These are phyloP conservation scores for Fennellomyces sp. DNA, from an alignment of 371 early-diverging fungal species.

Conservation along the genomic window DNA sequence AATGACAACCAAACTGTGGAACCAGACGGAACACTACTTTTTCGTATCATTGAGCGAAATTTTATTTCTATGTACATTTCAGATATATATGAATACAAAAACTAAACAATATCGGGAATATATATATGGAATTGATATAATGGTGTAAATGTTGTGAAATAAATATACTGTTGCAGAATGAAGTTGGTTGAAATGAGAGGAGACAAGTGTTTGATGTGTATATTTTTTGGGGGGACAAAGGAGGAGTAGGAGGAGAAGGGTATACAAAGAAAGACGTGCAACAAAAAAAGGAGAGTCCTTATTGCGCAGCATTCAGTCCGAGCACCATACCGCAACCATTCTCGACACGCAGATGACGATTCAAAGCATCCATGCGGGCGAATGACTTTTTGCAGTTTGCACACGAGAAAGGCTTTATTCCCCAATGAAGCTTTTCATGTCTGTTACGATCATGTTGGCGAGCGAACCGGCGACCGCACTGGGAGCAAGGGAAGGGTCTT, in stretches of 20 bases:
- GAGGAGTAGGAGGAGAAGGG: background rate
- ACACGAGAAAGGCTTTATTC: conserved; percentile 61
- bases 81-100: background rate
- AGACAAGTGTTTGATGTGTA: background rate
- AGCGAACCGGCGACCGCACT: conserved; percentile 54
- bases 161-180: background rate
- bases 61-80: conserved; percentile 4
- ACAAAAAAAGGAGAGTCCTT: too few species aligned
- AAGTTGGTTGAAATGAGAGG: background rate
- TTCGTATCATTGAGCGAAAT: background rate
- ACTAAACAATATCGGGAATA: background rate
- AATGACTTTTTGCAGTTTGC: conserved; percentile 54
- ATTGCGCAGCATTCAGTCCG: background rate
- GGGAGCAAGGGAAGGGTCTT: conserved; percentile 39
- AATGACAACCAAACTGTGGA: conserved; percentile 1
- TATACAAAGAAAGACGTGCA: too few species aligned
- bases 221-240: background rate
- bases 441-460: conserved; percentile 65
- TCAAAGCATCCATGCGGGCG: conserved; percentile 71
- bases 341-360: conserved; percentile 70
- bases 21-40: too few species aligned
- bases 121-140: background rate
- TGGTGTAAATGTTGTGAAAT: background rate
- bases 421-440: conserved; percentile 61
- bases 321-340: conserved; percentile 47